Percentiles rank a stretch among this genome's conserved stretches.
These are phyloP conservation scores for Aspergillus saccharolyticus DNA, from an alignment of 495 filamentous ascomycete species.

Conservation along the genomic window DNA sequence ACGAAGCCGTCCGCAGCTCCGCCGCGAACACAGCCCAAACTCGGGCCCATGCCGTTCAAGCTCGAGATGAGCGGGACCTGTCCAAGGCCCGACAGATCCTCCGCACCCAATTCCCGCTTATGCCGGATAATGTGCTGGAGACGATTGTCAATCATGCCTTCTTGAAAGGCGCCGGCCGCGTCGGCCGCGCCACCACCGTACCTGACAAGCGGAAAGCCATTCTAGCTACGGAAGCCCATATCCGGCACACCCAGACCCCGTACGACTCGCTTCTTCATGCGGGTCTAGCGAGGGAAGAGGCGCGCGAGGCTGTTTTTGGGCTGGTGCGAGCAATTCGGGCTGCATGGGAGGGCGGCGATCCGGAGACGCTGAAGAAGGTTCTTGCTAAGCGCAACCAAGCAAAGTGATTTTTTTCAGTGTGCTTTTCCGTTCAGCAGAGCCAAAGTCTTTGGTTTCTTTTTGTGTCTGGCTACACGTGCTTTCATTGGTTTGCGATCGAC, in stretches of 20 bases:
- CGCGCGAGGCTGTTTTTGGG: constrained; percentile 26
- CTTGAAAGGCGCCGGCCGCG: constrained; percentile 45
- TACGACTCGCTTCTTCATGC: constrained; percentile 40
- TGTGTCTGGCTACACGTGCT: no score
- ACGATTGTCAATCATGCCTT: constrained; percentile 42
- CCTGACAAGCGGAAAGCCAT: constrained; percentile 34
- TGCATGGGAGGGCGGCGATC: constrained; percentile 27
- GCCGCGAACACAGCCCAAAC: constrained; percentile 32
- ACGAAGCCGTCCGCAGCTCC: constrained; percentile 25
- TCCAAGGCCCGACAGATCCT: constrained; percentile 32
- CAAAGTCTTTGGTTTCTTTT: no score
- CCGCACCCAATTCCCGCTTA: constrained; percentile 33
- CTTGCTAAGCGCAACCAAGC: constrained; percentile 14
- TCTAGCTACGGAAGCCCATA: constrained; percentile 48
- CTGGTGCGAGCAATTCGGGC: constrained; percentile 25
- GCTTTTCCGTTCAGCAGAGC: no score
- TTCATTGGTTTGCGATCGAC: neutral
- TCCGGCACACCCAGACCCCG: constrained; percentile 44
- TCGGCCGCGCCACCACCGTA: constrained; percentile 37
- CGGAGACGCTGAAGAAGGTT: constrained; percentile 7
- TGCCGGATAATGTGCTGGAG: constrained; percentile 37
- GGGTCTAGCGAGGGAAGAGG: constrained; percentile 19
- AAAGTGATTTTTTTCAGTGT: neutral
- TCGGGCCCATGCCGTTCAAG: constrained; percentile 35
- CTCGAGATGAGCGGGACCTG: constrained; percentile 33